Evolutionary conservation across 2,329 filamentous ascomycete genomes (phyloP).

Genomic region (Raffaelea albimanens): DNA sequence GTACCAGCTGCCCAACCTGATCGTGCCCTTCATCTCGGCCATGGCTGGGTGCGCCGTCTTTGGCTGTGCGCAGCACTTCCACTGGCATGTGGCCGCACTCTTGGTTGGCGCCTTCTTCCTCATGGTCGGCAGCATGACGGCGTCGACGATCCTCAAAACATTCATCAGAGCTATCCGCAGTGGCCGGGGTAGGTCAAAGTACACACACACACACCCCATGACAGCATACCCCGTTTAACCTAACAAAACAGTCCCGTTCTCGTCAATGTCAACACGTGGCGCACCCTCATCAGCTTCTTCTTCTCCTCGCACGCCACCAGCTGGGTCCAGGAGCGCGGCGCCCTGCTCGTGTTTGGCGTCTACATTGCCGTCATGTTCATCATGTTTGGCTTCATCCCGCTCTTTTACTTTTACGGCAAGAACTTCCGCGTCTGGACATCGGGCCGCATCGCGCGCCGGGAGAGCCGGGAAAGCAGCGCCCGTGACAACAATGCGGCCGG

Average conservation of each 20-base stretch:
- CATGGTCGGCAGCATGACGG: slow-evolving; percentile 18
- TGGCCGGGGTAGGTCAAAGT: slow-evolving; percentile 16
- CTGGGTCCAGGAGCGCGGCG: slow-evolving; percentile 20
- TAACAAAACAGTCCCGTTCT: slow-evolving; percentile 18
- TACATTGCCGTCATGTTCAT: slow-evolving; percentile 21
- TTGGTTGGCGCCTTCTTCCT: slow-evolving; percentile 19
- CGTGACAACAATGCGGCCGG: too few species aligned
- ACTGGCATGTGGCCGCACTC: slow-evolving; percentile 19
- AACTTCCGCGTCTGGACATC: slow-evolving; percentile 18
- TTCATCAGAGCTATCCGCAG: slow-evolving; percentile 22
- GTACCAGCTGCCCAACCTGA: slow-evolving; percentile 21
- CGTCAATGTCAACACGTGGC: slow-evolving; percentile 21
- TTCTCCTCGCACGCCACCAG: slow-evolving; percentile 19
- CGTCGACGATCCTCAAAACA: slow-evolving; percentile 21
- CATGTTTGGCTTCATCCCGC: slow-evolving; percentile 17
- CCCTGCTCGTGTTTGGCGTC: slow-evolving; percentile 18
- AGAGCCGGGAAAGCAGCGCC: too few species aligned
- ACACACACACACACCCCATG: too few species aligned
- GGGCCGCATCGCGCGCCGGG: slow-evolving; percentile 12
- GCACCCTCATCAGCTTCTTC: slow-evolving; percentile 22
- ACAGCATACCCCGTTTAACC: neutral
- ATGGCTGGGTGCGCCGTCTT: slow-evolving; percentile 21
- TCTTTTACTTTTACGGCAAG: slow-evolving; percentile 18
- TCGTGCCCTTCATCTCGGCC: slow-evolving; percentile 19
- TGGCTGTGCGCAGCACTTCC: slow-evolving; percentile 19